Conservation (phyloP, 2,329 filamentous ascomycete species). For the Xylariaceae sp. region DNA sequence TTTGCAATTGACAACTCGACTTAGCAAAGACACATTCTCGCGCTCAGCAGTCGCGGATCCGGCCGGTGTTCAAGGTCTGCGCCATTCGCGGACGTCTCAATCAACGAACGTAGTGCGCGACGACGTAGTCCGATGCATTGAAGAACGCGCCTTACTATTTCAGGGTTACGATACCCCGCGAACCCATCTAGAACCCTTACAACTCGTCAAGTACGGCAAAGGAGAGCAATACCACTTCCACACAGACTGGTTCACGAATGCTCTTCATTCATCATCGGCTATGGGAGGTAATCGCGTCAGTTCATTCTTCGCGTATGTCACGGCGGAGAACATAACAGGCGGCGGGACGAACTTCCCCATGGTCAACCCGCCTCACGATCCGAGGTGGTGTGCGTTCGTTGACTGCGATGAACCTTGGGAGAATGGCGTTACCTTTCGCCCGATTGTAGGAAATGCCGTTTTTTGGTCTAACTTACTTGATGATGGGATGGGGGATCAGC, state of each 20-base stretch:
- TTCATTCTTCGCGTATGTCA: slow-evolving; percentile 49
- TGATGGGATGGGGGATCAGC: slow-evolving; percentile 40
- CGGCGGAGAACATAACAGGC: slow-evolving; percentile 41
- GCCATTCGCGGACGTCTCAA: slow-evolving; percentile 43
- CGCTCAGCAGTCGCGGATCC: slow-evolving; percentile 42
- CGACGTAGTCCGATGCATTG: slow-evolving; percentile 44
- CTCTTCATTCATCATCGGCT: slow-evolving; percentile 35
- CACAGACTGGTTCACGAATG: slow-evolving; percentile 49
- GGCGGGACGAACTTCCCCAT: slow-evolving; percentile 50
- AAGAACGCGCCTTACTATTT: slow-evolving; percentile 44
- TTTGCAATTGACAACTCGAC: slow-evolving; percentile 8
- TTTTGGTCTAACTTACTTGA: slow-evolving; percentile 47
- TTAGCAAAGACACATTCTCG: slow-evolving; percentile 42
- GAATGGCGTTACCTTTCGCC: slow-evolving; percentile 46
- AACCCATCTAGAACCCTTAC: slow-evolving; percentile 44
- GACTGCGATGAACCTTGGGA: slow-evolving; percentile 50
- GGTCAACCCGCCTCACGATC: slow-evolving; percentile 36
- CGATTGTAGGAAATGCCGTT: slow-evolving; percentile 46
- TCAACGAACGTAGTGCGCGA: slow-evolving; percentile 45
- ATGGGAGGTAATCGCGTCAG: slow-evolving; percentile 44
- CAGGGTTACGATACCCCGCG: slow-evolving; percentile 42
- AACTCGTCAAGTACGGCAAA: slow-evolving; percentile 45
- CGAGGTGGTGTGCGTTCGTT: slow-evolving; percentile 43
- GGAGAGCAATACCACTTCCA: slow-evolving; percentile 49
- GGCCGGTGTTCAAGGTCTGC: slow-evolving; percentile 32